phyloP scores from a whole-genome alignment of 805 yeast genomes.

The Suhomyces emberorum region DNA sequence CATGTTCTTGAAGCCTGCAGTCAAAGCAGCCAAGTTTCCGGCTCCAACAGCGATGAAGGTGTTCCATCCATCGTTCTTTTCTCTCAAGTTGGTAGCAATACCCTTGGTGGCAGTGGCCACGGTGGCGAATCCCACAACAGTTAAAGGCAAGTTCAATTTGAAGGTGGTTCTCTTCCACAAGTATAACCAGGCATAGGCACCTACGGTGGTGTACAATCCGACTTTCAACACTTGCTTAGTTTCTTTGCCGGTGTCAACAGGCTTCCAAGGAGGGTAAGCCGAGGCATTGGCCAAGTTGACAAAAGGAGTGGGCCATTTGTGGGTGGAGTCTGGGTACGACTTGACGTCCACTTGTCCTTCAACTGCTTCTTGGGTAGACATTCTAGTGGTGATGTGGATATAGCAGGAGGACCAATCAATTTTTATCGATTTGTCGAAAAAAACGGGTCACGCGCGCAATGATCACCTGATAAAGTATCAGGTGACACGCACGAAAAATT shows the following conservation, averaged over 20 bases:
- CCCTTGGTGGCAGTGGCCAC: constrained; percentile 49
- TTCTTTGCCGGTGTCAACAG: constrained; percentile 53
- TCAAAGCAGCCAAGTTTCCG: constrained; percentile 45
- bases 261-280: constrained; percentile 48
- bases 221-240: constrained; percentile 47
- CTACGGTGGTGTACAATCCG: constrained; percentile 45
- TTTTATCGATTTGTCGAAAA: not conserved
- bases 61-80: constrained; percentile 60
- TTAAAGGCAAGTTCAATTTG: constrained; percentile 37
- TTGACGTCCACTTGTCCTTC: constrained; percentile 4
- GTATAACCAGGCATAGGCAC: constrained; percentile 48
- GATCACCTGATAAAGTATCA: not conserved
- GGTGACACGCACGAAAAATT: no score
- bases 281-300: constrained; percentile 34
- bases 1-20: constrained; percentile 41
- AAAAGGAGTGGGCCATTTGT: constrained; percentile 42
- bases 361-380: constrained; percentile 8
- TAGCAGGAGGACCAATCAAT: not conserved
- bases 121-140: constrained; percentile 44
- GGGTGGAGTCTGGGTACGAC: constrained; percentile 34
- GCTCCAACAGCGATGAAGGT: constrained; percentile 61
- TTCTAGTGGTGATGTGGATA: constrained; percentile 3
- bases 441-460: not conserved
- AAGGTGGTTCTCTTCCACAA: constrained; percentile 42
- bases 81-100: constrained; percentile 56